Evolutionary conservation across 345 rosid species (phyloP), one percentile per base, ranked within the genome.

Genomic region (Psidium friedrichsthalianum): DNA sequence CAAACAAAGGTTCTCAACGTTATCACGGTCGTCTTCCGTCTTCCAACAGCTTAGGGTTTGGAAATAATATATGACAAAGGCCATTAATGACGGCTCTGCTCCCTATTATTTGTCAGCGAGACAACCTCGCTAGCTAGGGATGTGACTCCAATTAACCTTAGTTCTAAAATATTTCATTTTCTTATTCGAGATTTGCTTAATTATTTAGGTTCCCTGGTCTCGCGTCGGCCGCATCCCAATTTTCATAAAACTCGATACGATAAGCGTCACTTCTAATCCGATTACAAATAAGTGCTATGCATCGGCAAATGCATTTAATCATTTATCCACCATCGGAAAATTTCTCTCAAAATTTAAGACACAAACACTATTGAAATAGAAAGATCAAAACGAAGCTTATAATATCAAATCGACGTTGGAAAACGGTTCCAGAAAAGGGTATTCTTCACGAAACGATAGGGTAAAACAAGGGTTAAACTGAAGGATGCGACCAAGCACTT

Each of bases 11-110:
- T 83, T 81, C 76, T 81, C 82, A 83, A 51, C 85, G 51, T 42
- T 83, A 82, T 85, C 56, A 84, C 2, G 47, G 80, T 69, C 80
- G 80, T 69, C 80, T 51, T 85, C 82, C 90, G n/a, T 80, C 86
- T 87, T 84, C 86, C 89, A 82, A 87, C 88, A 82, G 83, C 89
- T 87, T 89, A 83, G 93, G 92, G 84, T 88, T 86, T 51, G 87
- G 90, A 87, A 86, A 85, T 86, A 86, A 76, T 78, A 83, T 83
- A 49, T 86, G 88, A 83, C 88, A 86, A 86, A 78, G 53, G 76
- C 56, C 84, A 83, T 86, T 86, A 85, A 82, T 76, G 55, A 56
- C 36, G 36, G 32, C 80, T 69, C 80, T 20, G 80, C 80, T 69
- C 47, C 80, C 80, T 2, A 69, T 69, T 36, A 2, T 40, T 18